phyloP scores from a whole-genome alignment of 148 eudicot species.

The Polygonum aviculare region DNA sequence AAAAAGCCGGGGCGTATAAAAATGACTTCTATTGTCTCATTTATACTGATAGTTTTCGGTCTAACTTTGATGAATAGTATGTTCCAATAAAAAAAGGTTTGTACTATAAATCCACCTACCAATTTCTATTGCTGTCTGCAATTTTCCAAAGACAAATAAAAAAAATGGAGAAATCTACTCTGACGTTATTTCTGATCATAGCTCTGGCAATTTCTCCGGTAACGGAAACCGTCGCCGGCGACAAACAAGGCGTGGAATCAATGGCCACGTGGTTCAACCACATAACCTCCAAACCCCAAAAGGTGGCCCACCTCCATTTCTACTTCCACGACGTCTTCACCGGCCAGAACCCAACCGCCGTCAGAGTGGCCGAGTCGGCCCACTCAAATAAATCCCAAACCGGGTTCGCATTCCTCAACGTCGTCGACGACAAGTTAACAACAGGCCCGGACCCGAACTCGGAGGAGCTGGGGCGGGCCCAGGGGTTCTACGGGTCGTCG shows the following conservation, averaged over 20 bases:
- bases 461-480: conserved; percentile 10
- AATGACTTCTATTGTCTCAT: no score
- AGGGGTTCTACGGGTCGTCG: conserved; percentile 9
- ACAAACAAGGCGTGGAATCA: conserved; percentile 2
- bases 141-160: neutral
- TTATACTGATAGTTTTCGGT: no score
- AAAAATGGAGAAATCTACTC: neutral
- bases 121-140: neutral
- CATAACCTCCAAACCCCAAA: neutral
- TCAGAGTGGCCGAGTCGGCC: conserved; percentile 10
- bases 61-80: no score
- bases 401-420: conserved; percentile 10
- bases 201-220: neutral
- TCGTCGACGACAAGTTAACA: conserved; percentile 2
- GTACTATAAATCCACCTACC: neutral
- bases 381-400: conserved; percentile 1
- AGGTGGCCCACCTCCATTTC: conserved; percentile 16
- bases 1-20: no score
- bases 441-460: conserved; percentile 4
- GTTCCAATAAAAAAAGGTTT: no score
- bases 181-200: neutral
- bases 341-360: conserved; percentile 3
- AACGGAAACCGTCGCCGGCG: neutral
- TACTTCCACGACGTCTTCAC: conserved; percentile 12
- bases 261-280: neutral